Evolutionary conservation across 805 yeast species (phyloP), one percentile per base, ranked within the genome.

Genomic region (Cyberlindnera mississippiensis): DNA sequence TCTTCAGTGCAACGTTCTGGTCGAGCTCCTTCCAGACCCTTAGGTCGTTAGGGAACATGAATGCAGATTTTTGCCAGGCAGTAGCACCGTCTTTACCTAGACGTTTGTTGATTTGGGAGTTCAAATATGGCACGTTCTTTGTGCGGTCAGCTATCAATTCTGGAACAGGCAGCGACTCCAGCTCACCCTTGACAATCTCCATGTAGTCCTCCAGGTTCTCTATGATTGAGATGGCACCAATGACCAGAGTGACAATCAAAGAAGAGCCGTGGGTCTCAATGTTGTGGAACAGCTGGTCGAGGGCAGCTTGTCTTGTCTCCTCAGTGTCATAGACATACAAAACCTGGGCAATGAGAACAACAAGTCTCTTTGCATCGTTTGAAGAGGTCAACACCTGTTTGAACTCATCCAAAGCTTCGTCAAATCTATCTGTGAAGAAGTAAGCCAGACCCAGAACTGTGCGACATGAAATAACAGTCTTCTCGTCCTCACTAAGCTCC

Each of bases 241-340:
- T 67, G 1, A 88, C 76, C 44, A 90, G 62, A 0, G 86, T 81
- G 2, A 85, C 78, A 18, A 78, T 55, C 35, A 87, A 63, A 3
- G 89, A 78, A 1, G 85, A 69, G 0, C 95, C 96, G 42, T 74
- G 61, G 4, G 64, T 68, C 45, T 75, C 82, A 31, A 89, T 76
- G 52, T 72, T 78, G 18, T 73, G 71, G 51, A 85, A 82, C 33
- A 91, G 63, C 60, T 88, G 96, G 52, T 89, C 96, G 35, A 85
- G 56, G 0, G 97, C 96, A 1, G 89, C 90, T 48, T 80, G 83
- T 44, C 78, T 81, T 1, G 93, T 79, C 5, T 85, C 93, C n/a
- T 75, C 78, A 0, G 79, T 75, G n/a, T 79, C 84, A 42, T 76
- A 76, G 2, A 87, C 86, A 66, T 82, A 84, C 37, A 93, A 67